Percentiles rank a stretch among this genome's conserved stretches.
Conservation (phyloP, 2,329 filamentous ascomycete species). For the Emergomyces pasteurianus region DNA sequence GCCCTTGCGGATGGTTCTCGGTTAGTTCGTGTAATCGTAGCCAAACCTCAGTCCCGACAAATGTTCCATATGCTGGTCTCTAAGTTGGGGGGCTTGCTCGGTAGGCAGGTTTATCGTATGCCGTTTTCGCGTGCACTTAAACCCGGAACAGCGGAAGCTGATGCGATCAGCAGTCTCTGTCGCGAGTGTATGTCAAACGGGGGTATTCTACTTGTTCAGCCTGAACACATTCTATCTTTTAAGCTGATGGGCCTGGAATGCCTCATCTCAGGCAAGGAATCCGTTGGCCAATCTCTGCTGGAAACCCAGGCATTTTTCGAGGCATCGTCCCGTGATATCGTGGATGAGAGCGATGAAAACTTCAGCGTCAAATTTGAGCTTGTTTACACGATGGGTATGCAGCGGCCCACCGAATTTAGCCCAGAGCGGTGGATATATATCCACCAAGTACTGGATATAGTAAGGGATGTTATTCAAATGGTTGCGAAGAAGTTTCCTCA, state of each 20-base stretch:
- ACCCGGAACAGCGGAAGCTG: constrained; percentile 10
- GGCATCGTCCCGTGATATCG: constrained; percentile 40
- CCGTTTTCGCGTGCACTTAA: constrained; percentile 46
- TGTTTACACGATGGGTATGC: constrained; percentile 48
- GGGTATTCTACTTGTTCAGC: constrained; percentile 49
- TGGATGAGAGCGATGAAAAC: constrained; percentile 55
- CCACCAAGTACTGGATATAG: constrained; percentile 40
- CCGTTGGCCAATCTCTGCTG: constrained; percentile 39
- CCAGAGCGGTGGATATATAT: constrained; percentile 46
- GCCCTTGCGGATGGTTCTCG: constrained; percentile 39
- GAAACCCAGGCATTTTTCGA: constrained; percentile 41
- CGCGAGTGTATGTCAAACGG: constrained; percentile 26
- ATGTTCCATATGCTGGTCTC: constrained; percentile 46
- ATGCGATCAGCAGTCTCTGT: constrained; percentile 21
- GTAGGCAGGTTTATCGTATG: constrained; percentile 43
- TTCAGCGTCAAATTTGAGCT: constrained; percentile 50
- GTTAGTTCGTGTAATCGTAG: constrained; percentile 47
- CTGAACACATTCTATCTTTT: constrained; percentile 55
- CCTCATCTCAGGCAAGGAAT: constrained; percentile 36
- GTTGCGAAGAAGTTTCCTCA: constrained; percentile 22
- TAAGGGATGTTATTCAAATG: constrained; percentile 24
- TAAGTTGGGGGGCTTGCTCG: constrained; percentile 45
- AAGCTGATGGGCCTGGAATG: constrained; percentile 49
- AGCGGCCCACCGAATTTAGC: constrained; percentile 39
- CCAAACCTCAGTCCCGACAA: constrained; percentile 49